A percentile compares a stretch with the other conserved stretches of the same genome.
phyloP scores from a whole-genome alignment of 768 basidiomycete species.

The Guyanaporus albipodus region DNA sequence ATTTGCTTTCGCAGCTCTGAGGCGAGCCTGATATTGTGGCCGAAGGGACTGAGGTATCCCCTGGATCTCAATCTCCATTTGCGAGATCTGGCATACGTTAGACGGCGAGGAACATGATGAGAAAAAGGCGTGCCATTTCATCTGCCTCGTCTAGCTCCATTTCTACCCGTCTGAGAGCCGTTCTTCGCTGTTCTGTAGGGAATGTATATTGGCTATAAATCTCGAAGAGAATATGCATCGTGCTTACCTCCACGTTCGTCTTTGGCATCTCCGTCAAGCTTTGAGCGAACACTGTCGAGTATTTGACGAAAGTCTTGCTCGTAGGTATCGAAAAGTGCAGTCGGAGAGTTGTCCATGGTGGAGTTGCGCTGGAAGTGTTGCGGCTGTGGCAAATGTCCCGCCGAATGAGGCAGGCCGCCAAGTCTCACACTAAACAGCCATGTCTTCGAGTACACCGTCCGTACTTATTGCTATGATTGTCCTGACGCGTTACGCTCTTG shows the following conservation, averaged over 20 bases:
- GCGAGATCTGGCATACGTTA: slow-evolving; percentile 65
- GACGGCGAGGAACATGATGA: background rate
- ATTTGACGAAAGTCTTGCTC: slow-evolving; percentile 90
- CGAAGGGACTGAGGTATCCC: slow-evolving; percentile 87
- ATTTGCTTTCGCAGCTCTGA: slow-evolving; percentile 70
- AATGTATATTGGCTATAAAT: background rate
- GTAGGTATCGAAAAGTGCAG: slow-evolving; percentile 85
- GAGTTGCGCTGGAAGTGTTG: slow-evolving; percentile 10
- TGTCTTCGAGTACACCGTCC: slow-evolving; percentile 35
- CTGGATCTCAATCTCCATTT: slow-evolving; percentile 99
- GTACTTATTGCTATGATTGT: slow-evolving; percentile 10
- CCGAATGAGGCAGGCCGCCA: slow-evolving; percentile 25
- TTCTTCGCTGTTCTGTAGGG: slow-evolving; percentile 70
- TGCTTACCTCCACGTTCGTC: slow-evolving; percentile 66
- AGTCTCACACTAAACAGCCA: slow-evolving; percentile 22
- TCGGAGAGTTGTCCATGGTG: slow-evolving; percentile 78
- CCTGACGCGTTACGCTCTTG: background rate
- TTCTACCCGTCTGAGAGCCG: slow-evolving; percentile 76
- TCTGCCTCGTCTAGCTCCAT: slow-evolving; percentile 98
- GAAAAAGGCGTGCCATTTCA: slow-evolving; percentile 68
- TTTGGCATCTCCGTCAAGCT: slow-evolving; percentile 68
- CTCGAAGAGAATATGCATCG: background rate
- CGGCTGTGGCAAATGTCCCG: slow-evolving; percentile 7
- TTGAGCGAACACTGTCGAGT: slow-evolving; percentile 66
- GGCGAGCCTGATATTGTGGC: slow-evolving; percentile 68